Percentiles rank a stretch among this genome's conserved stretches.
Evolutionary conservation across 345 rosid genomes (phyloP).

Genomic region (Salix dunnii): DNA sequence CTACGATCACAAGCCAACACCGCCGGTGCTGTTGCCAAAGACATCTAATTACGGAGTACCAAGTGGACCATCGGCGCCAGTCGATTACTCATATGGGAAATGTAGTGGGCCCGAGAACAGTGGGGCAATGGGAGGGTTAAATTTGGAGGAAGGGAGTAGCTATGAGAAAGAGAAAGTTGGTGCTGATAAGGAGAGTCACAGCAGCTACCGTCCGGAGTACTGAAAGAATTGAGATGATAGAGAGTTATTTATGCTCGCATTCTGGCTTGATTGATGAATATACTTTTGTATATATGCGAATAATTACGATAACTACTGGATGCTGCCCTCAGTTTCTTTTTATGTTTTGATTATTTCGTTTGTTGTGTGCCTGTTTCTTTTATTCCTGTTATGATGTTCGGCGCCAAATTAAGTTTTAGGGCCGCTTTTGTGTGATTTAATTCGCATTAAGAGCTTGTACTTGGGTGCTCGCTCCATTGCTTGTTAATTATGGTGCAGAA

Average conservation of each 20-base stretch:
- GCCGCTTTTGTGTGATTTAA: too few relatives aligned
- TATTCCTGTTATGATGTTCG: background rate
- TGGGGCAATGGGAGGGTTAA: slow-evolving; percentile 31
- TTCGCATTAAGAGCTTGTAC: background rate
- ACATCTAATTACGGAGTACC: slow-evolving; percentile 34
- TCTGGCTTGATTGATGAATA: background rate
- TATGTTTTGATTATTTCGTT: background rate
- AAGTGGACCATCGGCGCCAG: slow-evolving; percentile 52
- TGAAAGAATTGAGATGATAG: slow-evolving; percentile 8
- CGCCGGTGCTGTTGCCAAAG: slow-evolving; percentile 7
- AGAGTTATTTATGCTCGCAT: background rate
- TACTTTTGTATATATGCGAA: background rate
- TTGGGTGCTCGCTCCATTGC: background rate
- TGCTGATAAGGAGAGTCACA: slow-evolving; percentile 28
- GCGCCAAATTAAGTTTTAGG: background rate
- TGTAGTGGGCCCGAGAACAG: background rate
- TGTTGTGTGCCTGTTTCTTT: background rate
- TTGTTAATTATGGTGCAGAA: background rate
- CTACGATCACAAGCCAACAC: slow-evolving; percentile 41
- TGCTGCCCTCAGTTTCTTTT: background rate
- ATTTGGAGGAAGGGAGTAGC: slow-evolving; percentile 41
- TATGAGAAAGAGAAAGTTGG: slow-evolving; percentile 30
- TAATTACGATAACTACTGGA: background rate
- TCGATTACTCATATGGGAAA: slow-evolving; percentile 44
- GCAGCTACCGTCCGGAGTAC: slow-evolving; percentile 39